Conservation (phyloP, 192 early-diverging fungal genomes). For the Nowakowskiella sp. region DNA sequence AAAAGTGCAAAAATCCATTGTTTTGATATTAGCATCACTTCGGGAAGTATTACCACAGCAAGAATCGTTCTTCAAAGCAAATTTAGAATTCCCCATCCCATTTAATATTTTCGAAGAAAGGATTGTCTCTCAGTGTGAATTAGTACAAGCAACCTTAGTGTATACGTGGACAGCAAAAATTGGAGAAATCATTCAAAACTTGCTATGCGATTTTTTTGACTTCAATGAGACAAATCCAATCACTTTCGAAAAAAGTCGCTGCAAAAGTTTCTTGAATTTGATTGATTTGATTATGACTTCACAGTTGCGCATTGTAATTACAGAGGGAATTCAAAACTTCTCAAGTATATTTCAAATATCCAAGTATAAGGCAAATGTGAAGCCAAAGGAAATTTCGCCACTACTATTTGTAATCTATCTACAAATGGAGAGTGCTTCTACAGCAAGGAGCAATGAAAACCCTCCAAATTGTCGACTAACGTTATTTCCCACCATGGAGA, state of each 20-base stretch:
- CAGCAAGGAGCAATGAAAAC: too few species aligned
- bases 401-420: too few species aligned
- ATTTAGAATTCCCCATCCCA: slow-evolving; percentile 8
- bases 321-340: slow-evolving; percentile 11
- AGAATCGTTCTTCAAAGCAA: slow-evolving; percentile 14
- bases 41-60: slow-evolving; percentile 12
- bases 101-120: slow-evolving; percentile 16
- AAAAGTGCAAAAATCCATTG: slow-evolving; percentile 18
- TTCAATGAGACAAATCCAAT: slow-evolving; percentile 16
- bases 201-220: slow-evolving; percentile 20
- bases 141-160: slow-evolving; percentile 9
- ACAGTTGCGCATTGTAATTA: slow-evolving; percentile 17
- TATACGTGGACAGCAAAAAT: slow-evolving; percentile 18
- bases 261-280: slow-evolving; percentile 15
- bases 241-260: slow-evolving; percentile 13
- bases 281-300: slow-evolving; percentile 21
- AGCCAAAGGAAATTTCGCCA: too few species aligned
- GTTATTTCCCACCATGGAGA: too few species aligned
- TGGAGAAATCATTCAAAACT: slow-evolving; percentile 6
- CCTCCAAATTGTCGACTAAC: too few species aligned
- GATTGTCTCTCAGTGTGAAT: slow-evolving; percentile 1
- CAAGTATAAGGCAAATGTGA: not conserved
- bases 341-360: slow-evolving; percentile 16
- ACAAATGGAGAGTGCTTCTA: too few species aligned
- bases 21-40: slow-evolving; percentile 12